These are phyloP conservation scores for Dalechampia spathulata DNA, from an alignment of 441 rosid species.

Conservation along the genomic window DNA sequence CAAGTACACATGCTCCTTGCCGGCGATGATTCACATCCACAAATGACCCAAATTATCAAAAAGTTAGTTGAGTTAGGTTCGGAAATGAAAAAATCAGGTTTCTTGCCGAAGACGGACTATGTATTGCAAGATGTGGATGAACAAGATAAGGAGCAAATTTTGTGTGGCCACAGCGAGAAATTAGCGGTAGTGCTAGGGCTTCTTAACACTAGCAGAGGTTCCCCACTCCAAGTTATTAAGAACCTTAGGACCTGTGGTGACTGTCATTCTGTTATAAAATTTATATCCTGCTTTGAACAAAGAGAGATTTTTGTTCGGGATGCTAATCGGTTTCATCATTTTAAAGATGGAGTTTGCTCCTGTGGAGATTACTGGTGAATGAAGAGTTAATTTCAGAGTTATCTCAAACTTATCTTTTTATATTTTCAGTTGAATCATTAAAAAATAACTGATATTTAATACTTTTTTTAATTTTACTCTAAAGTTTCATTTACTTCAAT, in stretches of 20 bases:
- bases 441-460: no score
- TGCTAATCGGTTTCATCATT: slow-evolving; percentile 52
- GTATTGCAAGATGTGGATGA: slow-evolving; percentile 59
- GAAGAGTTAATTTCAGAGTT: no score
- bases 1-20: slow-evolving; percentile 49
- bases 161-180: slow-evolving; percentile 58
- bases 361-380: slow-evolving; percentile 14
- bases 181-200: slow-evolving; percentile 52
- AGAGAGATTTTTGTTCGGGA: slow-evolving; percentile 53
- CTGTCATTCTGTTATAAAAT: slow-evolving; percentile 21
- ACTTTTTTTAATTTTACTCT: no score
- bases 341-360: background rate
- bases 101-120: slow-evolving; percentile 30
- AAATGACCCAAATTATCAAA: slow-evolving; percentile 36
- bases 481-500: no score
- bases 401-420: no score
- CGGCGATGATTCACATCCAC: slow-evolving; percentile 47
- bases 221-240: slow-evolving; percentile 21
- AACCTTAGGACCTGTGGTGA: background rate
- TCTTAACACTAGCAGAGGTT: slow-evolving; percentile 41
- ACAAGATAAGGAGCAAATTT: slow-evolving; percentile 51
- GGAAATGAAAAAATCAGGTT: slow-evolving; percentile 44
- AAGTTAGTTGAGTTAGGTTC: slow-evolving; percentile 35
- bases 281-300: slow-evolving; percentile 39
- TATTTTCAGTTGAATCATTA: no score